These are phyloP conservation scores for Macrolepiota albuminosa DNA, from an alignment of 768 basidiomycete genomes.

Conservation along the genomic window DNA sequence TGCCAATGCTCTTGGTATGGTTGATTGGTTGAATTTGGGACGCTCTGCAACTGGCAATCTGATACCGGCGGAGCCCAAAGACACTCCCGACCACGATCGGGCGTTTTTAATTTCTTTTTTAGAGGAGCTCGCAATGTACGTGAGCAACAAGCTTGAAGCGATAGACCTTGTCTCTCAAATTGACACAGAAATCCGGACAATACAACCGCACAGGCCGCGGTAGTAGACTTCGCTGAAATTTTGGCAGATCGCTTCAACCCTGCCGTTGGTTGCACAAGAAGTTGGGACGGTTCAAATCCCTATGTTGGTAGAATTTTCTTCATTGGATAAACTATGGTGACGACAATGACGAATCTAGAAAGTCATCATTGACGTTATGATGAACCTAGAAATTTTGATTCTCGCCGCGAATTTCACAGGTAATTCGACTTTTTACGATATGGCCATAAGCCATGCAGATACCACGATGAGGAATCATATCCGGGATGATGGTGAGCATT, in stretches of 20 bases:
- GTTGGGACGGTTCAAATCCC: slow-evolving; percentile 58
- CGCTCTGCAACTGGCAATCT: slow-evolving; percentile 47
- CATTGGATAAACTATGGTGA: neutral
- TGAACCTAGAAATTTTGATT: slow-evolving; percentile 71
- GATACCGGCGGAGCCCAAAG: slow-evolving; percentile 43
- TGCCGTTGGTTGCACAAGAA: slow-evolving; percentile 63
- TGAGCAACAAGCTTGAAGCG: slow-evolving; percentile 4
- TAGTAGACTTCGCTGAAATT: slow-evolving; percentile 53
- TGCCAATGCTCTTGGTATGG: slow-evolving; percentile 31
- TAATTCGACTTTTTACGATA: slow-evolving; percentile 52
- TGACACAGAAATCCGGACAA: slow-evolving; percentile 50
- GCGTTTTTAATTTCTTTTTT: slow-evolving; percentile 69
- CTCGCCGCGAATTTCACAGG: slow-evolving; percentile 52
- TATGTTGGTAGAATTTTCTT: slow-evolving; percentile 29
- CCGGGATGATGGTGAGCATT: slow-evolving; percentile 46
- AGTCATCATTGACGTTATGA: slow-evolving; percentile 81
- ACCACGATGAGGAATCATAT: slow-evolving; percentile 67
- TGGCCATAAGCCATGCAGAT: slow-evolving; percentile 61
- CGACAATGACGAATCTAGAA: slow-evolving; percentile 13
- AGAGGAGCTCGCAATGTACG: slow-evolving; percentile 56
- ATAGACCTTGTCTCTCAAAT: neutral
- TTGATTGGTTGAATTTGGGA: slow-evolving; percentile 55
- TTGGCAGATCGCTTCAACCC: slow-evolving; percentile 56
- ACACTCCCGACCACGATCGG: slow-evolving; percentile 59
- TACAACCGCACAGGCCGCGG: slow-evolving; percentile 46